Conservation (phyloP, 352 stramenopile species). For the Phytophthora hibernalis region DNA sequence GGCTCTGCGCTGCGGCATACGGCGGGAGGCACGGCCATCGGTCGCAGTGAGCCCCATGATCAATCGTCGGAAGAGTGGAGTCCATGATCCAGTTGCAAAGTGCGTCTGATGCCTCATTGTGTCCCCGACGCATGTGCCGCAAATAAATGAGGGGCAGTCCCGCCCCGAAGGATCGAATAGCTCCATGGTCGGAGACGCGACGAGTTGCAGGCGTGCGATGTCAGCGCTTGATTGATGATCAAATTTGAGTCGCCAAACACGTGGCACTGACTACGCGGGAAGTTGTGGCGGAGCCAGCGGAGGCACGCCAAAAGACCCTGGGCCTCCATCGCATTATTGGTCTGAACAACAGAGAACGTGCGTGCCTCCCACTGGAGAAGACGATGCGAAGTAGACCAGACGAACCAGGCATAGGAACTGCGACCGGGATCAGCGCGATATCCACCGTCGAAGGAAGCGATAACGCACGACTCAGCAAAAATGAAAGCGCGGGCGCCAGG, state of each 20-base stretch:
- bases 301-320: conserved; percentile 23
- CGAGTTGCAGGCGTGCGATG: neutral
- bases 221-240: conserved; percentile 21
- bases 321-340: conserved; percentile 42
- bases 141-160: conserved; percentile 1
- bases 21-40: neutral
- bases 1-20: neutral
- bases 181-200: conserved; percentile 8
- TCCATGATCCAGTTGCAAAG: conserved; percentile 38
- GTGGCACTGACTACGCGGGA: neutral
- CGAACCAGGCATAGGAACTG: conserved; percentile 26
- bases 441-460: conserved; percentile 21
- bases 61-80: neutral
- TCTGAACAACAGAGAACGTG: conserved; percentile 5
- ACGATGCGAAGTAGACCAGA: neutral
- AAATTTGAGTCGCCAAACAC: conserved; percentile 27
- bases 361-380: conserved; percentile 13
- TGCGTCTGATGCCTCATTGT: conserved; percentile 7
- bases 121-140: neutral
- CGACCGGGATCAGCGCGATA: neutral
- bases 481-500: no score
- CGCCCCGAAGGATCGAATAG: conserved; percentile 15
- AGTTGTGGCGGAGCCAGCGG: neutral
- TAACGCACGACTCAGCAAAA: neutral
- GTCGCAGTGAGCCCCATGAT: neutral